A percentile compares a stretch with the other conserved stretches of the same genome.
phyloP scores from a whole-genome alignment of 306 rosid genomes.

The Glycyrrhiza uralensis region DNA sequence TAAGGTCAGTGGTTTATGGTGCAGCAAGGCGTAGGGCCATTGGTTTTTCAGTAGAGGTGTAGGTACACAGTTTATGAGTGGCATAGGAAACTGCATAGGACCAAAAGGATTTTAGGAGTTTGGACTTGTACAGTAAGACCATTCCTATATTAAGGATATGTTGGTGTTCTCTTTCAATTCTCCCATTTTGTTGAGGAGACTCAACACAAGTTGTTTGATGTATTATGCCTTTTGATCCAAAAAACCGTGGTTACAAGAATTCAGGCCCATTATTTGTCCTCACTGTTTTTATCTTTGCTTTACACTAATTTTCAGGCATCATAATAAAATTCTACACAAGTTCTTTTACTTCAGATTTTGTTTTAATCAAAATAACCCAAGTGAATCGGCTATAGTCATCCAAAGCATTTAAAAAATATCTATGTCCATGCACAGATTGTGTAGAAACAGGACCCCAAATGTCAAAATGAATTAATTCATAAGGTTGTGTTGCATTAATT shows the following conservation, averaged over 20 bases:
- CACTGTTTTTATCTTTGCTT: neutral
- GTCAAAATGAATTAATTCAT: neutral
- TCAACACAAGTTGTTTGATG: neutral
- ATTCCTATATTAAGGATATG: neutral
- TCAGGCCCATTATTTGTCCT: neutral
- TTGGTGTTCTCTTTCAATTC: neutral
- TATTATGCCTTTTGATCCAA: neutral
- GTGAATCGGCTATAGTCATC: neutral
- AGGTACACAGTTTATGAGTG: neutral
- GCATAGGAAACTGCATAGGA: neutral
- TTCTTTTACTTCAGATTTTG: neutral
- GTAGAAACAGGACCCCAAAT: neutral
- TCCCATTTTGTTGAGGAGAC: neutral
- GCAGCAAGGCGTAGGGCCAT: too few species aligned
- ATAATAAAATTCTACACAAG: neutral
- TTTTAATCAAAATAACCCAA: neutral
- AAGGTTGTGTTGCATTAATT: too few species aligned
- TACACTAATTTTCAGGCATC: neutral
- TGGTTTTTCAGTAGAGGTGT: too few species aligned
- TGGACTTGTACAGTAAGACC: neutral
- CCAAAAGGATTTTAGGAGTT: neutral
- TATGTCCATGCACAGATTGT: neutral
- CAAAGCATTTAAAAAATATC: neutral
- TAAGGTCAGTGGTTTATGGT: too few species aligned
- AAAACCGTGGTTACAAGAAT: neutral